Base-by-base conservation (phyloP, 75 land plant species). In the Azolla pinnata region DNA sequence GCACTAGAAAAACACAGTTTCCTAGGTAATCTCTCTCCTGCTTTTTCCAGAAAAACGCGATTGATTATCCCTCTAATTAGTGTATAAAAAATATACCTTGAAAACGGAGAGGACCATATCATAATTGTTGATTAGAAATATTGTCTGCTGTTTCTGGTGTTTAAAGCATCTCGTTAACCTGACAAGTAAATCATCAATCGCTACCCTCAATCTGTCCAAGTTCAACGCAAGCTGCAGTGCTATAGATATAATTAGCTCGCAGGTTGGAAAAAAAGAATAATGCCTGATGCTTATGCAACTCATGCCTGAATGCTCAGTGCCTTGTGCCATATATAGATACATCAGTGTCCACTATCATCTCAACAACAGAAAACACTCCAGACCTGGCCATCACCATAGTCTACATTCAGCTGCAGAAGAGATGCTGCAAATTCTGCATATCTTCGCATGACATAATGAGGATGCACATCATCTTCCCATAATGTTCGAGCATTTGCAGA, bases 401-500 rank as follows among this genome's bases (percentile, higher is more conserved):
- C 87, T 51, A 74, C 82, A 64, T 90, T 95, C 24, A 95, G 81
- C 29, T 90, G 97, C 53, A 95, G 79, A 28, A 95, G 86, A 27
- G 97, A 90, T 4, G 97, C 97, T 60, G 99, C 78, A 69, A 90
- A 95, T 59, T 95, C 99, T 62, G 99, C 99, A 75, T 90, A 95
- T 29, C 99, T 89, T 67, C 97, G 63, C 81, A 87, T 90, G 35
- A 95, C 88, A 74, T 90, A 95, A 54, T 95, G 99, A 56, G 99
- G 90, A 76, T 84, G 99, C 55, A 90, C 82, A 69, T 95, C 99
- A 73, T 95, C 99, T 65, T 95, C 99, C 99, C 99, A 95, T 34
- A 95, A 79, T 29, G 82, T 72, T 62, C 71, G 78, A 27, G 80
- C 73, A 71, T 90, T 95, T 27, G 99, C 99, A 64, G 78, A 86